Evolutionary conservation across 1,284 basidiomycete species (phyloP), one percentile per base, ranked within the genome.

Genomic region (Mrakiaceae sp.): DNA sequence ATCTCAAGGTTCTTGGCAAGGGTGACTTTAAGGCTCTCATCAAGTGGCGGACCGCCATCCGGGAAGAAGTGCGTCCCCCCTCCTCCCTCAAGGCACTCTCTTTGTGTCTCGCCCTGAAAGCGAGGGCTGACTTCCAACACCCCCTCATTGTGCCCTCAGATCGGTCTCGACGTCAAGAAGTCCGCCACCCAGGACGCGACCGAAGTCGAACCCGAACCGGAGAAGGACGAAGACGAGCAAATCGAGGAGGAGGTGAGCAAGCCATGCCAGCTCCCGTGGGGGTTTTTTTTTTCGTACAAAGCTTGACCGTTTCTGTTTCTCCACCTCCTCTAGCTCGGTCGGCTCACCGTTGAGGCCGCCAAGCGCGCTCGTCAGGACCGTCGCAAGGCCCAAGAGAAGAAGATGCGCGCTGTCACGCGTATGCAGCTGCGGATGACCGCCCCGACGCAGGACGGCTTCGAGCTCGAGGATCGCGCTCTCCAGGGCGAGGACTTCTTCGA

Each of bases 381-480:
- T 66, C 85, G 92, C 67, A 83, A 85, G 51, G 85, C 87, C 7
- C 98, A 98, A 77, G 96, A 98, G 78, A 80, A 89, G 71, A 90
- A 89, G 76, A 81, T 85, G 48, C 84, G 87, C 68, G 90, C 90
- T 5, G 86, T 98, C 56, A 90, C 93, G 74, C 88, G 94, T 68
- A 89, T 98, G 83, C 96, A 98, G 75, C 82, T 98, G 57, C 87
- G 91, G 73, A 99, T 99, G 96, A 92, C 88, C 6, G 92, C 92
- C 7, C 96, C 93, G 40, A 79, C 94, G 71, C 93, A 98, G 68
- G 93, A 97, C 69, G 96, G 94, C 74, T 79, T 98, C 71, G 93
- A 98, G 71, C 71, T 71, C 67, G 80, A 79, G 54, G 91, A 95
- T 72, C 77, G 82, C 11, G 81, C 85, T 9, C 79, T 95, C 7